Evolutionary conservation across 148 eudicot species (phyloP).

Genomic region (Fagopyrum homotropicum): DNA sequence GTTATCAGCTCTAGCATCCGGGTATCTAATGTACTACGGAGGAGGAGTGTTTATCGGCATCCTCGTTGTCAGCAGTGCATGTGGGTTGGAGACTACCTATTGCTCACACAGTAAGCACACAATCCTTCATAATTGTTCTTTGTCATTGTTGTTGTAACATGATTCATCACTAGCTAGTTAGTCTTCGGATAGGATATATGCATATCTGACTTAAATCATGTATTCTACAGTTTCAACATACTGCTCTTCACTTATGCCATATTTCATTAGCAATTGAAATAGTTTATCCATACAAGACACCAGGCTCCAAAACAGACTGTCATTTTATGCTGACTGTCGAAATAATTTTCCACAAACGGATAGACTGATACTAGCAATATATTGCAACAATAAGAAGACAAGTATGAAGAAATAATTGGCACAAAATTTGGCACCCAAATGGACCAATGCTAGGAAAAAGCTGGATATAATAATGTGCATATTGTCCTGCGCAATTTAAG

Average conservation of each 20-base stretch:
- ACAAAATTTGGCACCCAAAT: neutral
- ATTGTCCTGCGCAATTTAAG: neutral
- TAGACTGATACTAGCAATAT: too few species aligned
- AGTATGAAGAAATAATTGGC: neutral
- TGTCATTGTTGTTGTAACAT: neutral
- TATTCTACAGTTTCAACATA: neutral
- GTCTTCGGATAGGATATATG: neutral
- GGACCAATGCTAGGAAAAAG: neutral
- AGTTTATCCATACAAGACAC: neutral
- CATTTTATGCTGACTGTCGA: neutral
- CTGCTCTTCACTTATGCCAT: too few species aligned
- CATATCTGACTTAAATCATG: neutral
- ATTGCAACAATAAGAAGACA: neutral
- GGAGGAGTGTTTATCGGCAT: constrained; percentile 52
- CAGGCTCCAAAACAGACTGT: neutral
- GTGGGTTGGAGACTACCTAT: constrained; percentile 26
- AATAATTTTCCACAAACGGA: neutral
- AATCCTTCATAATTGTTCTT: neutral
- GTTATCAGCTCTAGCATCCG: constrained; percentile 83
- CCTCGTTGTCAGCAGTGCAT: constrained; percentile 70
- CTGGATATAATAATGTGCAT: neutral
- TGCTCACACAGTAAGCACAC: neutral
- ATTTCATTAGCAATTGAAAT: neutral
- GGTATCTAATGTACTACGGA: constrained; percentile 76
- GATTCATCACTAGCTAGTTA: neutral